Base-by-base conservation (phyloP, 1,284 basidiomycete species). In the Boletellus sp. region DNA sequence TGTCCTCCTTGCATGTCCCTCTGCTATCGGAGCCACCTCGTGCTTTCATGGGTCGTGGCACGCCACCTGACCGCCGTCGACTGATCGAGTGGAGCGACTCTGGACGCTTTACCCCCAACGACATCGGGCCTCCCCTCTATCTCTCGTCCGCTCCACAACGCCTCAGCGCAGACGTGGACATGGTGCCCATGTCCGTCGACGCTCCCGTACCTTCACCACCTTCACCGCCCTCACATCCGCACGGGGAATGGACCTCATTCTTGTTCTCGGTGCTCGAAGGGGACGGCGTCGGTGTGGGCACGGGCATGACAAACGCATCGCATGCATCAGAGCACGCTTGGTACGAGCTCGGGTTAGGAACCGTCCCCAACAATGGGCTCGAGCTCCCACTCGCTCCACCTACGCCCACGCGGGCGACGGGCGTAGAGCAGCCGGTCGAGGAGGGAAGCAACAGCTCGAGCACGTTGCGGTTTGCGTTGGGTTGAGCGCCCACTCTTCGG, bases 31-130 rank as follows among this genome's bases (percentile, higher is more conserved):
- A 70, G 30, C 65, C 67, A 1, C 61, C 66, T 0, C 66, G 66
- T 22, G 65, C 67, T 1, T 70, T 70, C 33, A 66, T 70, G 65
- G 67, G 65, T 21, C 67, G 65, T 3, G 67, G 67, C 11, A 66
- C 65, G 0, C 67, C 64, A 5, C 65, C 65, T 12, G 65, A 70
- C 15, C 59, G 56, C 42, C 59, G 51, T 13, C 61, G 66, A 19
- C 47, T 67, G 13, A 42, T 53, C 10, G 66, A 66, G 47, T 66
- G 64, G 64, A 66, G 67, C 5, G 48, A 53, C 2, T 66, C 53
- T 10, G 56, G 35, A 18, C 58, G 55, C 10, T 61, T 60, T 44
- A 46, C 54, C 2, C 8, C 53, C 7, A 50, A 57, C 26, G 58
- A 55, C 22, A 54, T 63, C 47, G 61, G 62, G 2, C 55, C 61